A percentile compares a stretch with the other conserved stretches of the same genome.
phyloP scores from a whole-genome alignment of 306 rosid genomes.

The Inga oerstediana region DNA sequence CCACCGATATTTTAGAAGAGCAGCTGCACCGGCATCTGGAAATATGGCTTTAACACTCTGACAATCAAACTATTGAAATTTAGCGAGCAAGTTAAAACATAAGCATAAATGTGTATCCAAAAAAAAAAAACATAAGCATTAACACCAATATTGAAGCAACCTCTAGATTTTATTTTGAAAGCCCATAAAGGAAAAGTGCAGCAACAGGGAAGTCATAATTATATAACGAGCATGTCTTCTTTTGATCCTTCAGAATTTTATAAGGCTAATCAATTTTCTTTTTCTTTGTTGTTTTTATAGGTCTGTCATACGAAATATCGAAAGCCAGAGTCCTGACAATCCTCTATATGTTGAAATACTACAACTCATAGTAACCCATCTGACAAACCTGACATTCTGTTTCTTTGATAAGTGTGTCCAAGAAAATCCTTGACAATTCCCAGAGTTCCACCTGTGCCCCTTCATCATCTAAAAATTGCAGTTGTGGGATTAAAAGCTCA shows the following conservation, averaged over 20 bases:
- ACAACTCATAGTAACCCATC: conserved; percentile 23
- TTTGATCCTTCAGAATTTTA: conserved; percentile 26
- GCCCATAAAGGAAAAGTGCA: background rate
- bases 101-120: background rate
- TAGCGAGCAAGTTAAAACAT: conserved; percentile 29
- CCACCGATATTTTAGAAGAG: conserved; percentile 88
- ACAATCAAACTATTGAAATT: conserved; percentile 45
- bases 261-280: conserved; percentile 11
- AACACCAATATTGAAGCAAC: conserved; percentile 6
- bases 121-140: background rate
- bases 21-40: conserved; percentile 98
- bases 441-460: conserved; percentile 97
- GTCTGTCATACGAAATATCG: conserved; percentile 19
- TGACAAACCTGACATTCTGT: conserved; percentile 65
- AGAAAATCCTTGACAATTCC: conserved; percentile 78
- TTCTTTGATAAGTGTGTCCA: conserved; percentile 78
- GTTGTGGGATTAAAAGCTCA: conserved; percentile 95
- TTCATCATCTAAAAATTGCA: conserved; percentile 93
- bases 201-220: conserved; percentile 7
- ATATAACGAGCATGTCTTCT: conserved; percentile 22
- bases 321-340: conserved; percentile 20
- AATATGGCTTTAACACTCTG: conserved; percentile 90
- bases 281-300: conserved; percentile 8
- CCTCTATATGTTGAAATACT: conserved; percentile 21
- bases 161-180: conserved; percentile 1